Evolutionary conservation across 768 basidiomycete genomes (phyloP).

Genomic region (Panus rudis): DNA sequence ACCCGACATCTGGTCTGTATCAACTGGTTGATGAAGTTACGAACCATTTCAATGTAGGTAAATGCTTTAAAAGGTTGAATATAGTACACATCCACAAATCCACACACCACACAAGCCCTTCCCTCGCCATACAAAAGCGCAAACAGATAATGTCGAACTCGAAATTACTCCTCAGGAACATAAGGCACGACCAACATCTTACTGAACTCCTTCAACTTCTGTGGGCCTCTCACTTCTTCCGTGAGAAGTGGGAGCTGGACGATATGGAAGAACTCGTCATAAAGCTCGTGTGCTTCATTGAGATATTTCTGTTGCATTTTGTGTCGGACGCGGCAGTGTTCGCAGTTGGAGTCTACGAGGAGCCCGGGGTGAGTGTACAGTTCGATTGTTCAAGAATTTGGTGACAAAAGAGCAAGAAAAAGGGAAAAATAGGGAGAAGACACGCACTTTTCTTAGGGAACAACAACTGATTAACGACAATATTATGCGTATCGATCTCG

Average conservation of each 20-base stretch:
- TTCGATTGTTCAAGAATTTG: conserved; percentile 2
- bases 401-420: neutral
- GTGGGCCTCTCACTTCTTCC: conserved; percentile 93
- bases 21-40: too few species aligned
- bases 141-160: neutral
- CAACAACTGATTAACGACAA: conserved; percentile 94
- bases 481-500: conserved; percentile 97
- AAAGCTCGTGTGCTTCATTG: conserved; percentile 91
- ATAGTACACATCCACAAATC: neutral
- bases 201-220: conserved; percentile 89
- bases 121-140: neutral
- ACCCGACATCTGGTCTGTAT: too few species aligned
- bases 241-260: conserved; percentile 88
- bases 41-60: too few species aligned
- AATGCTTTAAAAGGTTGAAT: neutral
- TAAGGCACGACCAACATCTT: conserved; percentile 86
- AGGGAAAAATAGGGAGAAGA: neutral
- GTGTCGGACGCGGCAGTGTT: conserved; percentile 89
- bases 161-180: conserved; percentile 30
- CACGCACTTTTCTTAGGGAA: conserved; percentile 84
- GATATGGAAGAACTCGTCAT: conserved; percentile 98
- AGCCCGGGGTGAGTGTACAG: too few species aligned
- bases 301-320: conserved; percentile 99
- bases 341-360: conserved; percentile 78
- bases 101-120: neutral